Percentiles rank a stretch among this genome's conserved stretches.
phyloP scores from a whole-genome alignment of 495 filamentous ascomycete species.

The Terfezia boudieri region DNA sequence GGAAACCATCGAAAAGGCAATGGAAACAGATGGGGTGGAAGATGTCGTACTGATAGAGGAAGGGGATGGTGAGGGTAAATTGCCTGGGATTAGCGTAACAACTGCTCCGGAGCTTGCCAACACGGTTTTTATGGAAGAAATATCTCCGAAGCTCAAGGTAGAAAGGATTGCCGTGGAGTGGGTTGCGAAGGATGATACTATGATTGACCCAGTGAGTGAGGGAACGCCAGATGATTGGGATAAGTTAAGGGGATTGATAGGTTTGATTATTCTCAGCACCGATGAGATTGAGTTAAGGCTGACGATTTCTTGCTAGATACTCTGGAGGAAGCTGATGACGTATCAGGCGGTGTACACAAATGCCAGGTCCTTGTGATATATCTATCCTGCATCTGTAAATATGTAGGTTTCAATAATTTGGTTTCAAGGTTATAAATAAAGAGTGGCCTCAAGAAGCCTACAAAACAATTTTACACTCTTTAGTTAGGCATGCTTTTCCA shows the following conservation, averaged over 20 bases:
- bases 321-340: slow-evolving; percentile 9
- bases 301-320: slow-evolving; percentile 1
- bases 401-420: no score
- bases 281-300: slow-evolving; percentile 1
- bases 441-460: no score
- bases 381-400: no score
- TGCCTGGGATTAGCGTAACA: slow-evolving; percentile 36
- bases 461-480: no score
- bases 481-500: no score
- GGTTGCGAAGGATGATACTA: slow-evolving; percentile 60
- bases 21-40: slow-evolving; percentile 58
- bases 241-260: slow-evolving; percentile 28
- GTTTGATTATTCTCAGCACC: background rate
- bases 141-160: slow-evolving; percentile 34
- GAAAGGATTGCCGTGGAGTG: slow-evolving; percentile 59
- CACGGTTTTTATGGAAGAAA: slow-evolving; percentile 34
- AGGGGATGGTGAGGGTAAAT: slow-evolving; percentile 19
- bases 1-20: slow-evolving; percentile 54
- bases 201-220: slow-evolving; percentile 28
- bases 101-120: slow-evolving; percentile 50
- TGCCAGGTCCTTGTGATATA: slow-evolving; percentile 4
- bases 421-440: no score
- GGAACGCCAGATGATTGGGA: slow-evolving; percentile 24
- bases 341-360: slow-evolving; percentile 16
- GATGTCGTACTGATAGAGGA: slow-evolving; percentile 54